Percentiles rank a stretch among this genome's conserved stretches.
phyloP scores from a whole-genome alignment of 164 flowering plant genomes.

The Vitis cinerea region DNA sequence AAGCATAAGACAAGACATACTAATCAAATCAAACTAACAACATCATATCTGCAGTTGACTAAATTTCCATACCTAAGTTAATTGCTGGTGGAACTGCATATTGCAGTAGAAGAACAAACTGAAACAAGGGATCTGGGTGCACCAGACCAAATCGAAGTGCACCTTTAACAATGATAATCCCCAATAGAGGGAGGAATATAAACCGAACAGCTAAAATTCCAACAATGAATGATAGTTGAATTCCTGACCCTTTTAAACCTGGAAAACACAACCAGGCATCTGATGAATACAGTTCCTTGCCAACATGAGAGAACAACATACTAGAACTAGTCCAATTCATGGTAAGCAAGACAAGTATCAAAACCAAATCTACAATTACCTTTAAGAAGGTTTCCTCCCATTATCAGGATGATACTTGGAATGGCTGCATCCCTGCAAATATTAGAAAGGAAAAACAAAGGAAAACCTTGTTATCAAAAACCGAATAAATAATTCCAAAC shows the following conservation, averaged over 20 bases:
- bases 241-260: slow-evolving; percentile 27
- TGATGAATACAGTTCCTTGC: neutral
- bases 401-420: slow-evolving; percentile 56
- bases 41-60: neutral
- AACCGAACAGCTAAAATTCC: slow-evolving; percentile 29
- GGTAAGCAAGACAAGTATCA: neutral
- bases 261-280: neutral
- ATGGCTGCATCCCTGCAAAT: slow-evolving; percentile 67
- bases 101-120: slow-evolving; percentile 38
- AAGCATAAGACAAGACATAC: neutral
- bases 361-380: slow-evolving; percentile 30
- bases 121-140: slow-evolving; percentile 24
- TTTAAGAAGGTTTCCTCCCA: slow-evolving; percentile 72
- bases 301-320: neutral
- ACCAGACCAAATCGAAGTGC: slow-evolving; percentile 26
- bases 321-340: neutral
- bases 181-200: slow-evolving; percentile 25
- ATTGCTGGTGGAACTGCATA: slow-evolving; percentile 38
- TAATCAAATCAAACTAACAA: slow-evolving; percentile 1
- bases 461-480: neutral
- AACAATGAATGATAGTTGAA: slow-evolving; percentile 8
- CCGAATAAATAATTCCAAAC: too few species aligned
- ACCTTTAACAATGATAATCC: slow-evolving; percentile 23
- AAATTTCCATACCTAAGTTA: slow-evolving; percentile 22
- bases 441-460: neutral